Base-by-base conservation (phyloP, 2,329 filamentous ascomycete species). In the Ophiostoma australiae region DNA sequence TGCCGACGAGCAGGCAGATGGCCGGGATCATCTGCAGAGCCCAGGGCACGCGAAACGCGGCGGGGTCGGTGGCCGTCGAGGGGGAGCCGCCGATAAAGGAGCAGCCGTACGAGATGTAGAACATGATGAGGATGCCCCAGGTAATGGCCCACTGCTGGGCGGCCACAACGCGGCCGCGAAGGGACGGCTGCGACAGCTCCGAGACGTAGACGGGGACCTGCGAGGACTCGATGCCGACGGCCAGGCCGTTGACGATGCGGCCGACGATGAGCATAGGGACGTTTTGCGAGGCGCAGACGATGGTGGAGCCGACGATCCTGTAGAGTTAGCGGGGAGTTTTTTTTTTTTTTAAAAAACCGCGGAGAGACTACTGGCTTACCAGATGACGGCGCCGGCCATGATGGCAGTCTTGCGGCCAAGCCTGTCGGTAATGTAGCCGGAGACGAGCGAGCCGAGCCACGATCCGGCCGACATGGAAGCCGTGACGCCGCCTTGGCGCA, bases 391-490 rank as follows among this genome's bases (percentile, higher is more conserved):
- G 11, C 84, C 84, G 41, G 83, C 76, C 78, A 85, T 84, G 76
- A 86, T 85, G 13, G 84, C 80, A 6, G 77, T 81, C 76, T 85
- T 85, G 69, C 76, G 83, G 73, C 75, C 80, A 15, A 87, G 77
- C 1, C 75, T 81, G 77, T 90, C 89, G 1, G 87, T 86, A 17
- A 89, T 74, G 75, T 82, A 83, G 63, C 87, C 87, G 66, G 87
- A 89, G 67, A 83, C 70, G 20, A 90, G 79, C 68, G 89, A 86
- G 73, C 89, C 90, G 33, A 89, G 78, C 81, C 88, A 91, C 0
- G 89, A 91, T 44, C 90, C 90, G 70, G 85, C 89, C 31, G 90
- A 87, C 88, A 92, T 92, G 68, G 88, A 82, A 31, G 90, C 89
- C 0, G 87, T 89, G 76, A 92, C 91, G 67, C 87, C 87, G 73